A percentile compares a stretch with the other conserved stretches of the same genome.
These are phyloP conservation scores for Sclerotinia nivalis DNA, from an alignment of 2,329 filamentous ascomycete species.

Conservation along the genomic window DNA sequence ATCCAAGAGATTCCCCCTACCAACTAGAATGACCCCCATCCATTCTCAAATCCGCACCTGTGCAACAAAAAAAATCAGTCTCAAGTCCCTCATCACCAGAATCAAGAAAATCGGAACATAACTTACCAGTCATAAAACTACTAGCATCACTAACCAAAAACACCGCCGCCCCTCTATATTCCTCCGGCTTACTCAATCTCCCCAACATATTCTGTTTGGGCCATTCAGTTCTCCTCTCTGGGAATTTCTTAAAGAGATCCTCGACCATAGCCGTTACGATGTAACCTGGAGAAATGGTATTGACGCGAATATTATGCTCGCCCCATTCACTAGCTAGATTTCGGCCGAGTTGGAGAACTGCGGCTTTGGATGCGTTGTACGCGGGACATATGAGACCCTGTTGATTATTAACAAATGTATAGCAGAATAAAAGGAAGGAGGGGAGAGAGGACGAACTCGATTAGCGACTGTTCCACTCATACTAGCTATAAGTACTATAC, in stretches of 20 bases:
- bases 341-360: constrained; percentile 68
- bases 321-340: constrained; percentile 76
- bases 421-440: constrained; percentile 34
- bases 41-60: constrained; percentile 3
- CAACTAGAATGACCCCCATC: constrained; percentile 11
- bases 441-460: constrained; percentile 49
- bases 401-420: background rate
- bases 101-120: background rate
- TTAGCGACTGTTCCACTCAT: constrained; percentile 71
- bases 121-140: constrained; percentile 65
- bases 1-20: background rate
- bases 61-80: background rate
- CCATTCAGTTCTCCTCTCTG: constrained; percentile 69
- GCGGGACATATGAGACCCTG: constrained; percentile 61
- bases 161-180: constrained; percentile 70
- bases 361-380: constrained; percentile 77
- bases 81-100: background rate
- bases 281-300: constrained; percentile 79
- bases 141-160: constrained; percentile 68
- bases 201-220: constrained; percentile 83
- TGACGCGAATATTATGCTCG: constrained; percentile 66
- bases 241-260: constrained; percentile 72
- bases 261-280: constrained; percentile 84
- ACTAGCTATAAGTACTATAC: constrained; percentile 67
- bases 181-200: constrained; percentile 64